Conservation (phyloP, 2,329 filamentous ascomycete species). For the Talaromyces sp. region DNA sequence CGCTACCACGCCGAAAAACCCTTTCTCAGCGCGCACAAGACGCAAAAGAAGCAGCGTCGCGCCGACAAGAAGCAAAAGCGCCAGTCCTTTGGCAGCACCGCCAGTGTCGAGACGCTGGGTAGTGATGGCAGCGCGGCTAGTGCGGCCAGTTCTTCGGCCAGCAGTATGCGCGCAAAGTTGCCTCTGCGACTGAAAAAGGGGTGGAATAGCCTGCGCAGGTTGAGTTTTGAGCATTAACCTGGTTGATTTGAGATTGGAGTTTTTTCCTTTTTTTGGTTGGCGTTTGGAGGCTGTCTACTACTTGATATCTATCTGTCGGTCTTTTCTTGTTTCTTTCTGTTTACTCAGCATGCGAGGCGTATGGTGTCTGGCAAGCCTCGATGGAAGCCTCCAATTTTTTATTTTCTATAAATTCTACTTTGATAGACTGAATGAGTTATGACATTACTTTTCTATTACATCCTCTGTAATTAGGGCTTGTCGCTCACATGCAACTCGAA, state of each 20-base stretch:
- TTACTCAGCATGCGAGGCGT: constrained; percentile 3
- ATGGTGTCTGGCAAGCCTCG: constrained; percentile 2
- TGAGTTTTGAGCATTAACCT: constrained; percentile 3
- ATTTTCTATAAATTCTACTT: background rate
- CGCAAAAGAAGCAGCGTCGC: constrained; percentile 10
- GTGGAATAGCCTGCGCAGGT: constrained; percentile 3
- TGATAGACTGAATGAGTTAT: background rate
- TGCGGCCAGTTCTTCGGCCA: background rate
- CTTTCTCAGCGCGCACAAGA: constrained; percentile 27
- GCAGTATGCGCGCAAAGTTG: background rate
- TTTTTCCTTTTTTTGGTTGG: background rate
- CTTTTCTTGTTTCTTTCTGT: background rate
- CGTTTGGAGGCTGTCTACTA: background rate
- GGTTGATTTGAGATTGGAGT: background rate
- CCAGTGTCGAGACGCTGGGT: background rate
- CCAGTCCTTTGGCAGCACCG: constrained; percentile 1
- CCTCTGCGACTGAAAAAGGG: background rate
- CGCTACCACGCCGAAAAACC: constrained; percentile 26
- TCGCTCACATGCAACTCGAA: background rate
- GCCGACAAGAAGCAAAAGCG: constrained; percentile 14
- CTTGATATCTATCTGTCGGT: background rate
- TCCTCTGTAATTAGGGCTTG: background rate
- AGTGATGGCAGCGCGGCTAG: background rate
- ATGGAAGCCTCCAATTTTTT: background rate
- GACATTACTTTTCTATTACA: background rate